Evolutionary conservation across 306 rosid genomes (phyloP).

Genomic region (Vigna reflexopilosa): DNA sequence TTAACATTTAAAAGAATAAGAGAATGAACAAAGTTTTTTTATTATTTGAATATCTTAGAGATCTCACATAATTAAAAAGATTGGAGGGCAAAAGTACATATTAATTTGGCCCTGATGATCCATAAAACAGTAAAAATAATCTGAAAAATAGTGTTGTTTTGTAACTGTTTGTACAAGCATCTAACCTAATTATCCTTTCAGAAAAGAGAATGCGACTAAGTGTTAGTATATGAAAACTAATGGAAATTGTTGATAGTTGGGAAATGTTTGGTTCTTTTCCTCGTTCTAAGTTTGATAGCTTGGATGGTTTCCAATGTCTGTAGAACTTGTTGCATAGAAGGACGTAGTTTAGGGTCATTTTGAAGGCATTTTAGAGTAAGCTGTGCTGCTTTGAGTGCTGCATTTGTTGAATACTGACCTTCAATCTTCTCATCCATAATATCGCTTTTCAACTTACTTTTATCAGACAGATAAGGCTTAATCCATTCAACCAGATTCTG

Average conservation of each 20-base stretch:
- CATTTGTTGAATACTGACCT: slow-evolving; percentile 75
- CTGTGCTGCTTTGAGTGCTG: slow-evolving; percentile 57
- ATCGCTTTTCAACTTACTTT: slow-evolving; percentile 50
- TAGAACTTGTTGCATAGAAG: slow-evolving; percentile 80
- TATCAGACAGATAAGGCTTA: slow-evolving; percentile 59
- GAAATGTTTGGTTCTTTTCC: slow-evolving; percentile 31
- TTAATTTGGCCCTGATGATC: too few species aligned
- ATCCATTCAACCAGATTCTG: slow-evolving; percentile 78
- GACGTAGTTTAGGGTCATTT: slow-evolving; percentile 67
- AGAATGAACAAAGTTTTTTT: too few species aligned
- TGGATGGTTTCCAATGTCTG: slow-evolving; percentile 64
- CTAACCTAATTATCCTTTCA: too few species aligned
- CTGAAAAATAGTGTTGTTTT: too few species aligned
- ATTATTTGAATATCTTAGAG: too few species aligned
- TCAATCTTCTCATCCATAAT: slow-evolving; percentile 66
- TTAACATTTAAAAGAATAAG: too few species aligned
- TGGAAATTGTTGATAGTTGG: neutral
- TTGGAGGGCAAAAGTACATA: too few species aligned
- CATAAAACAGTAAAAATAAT: too few species aligned
- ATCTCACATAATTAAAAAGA: too few species aligned
- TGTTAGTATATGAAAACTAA: neutral
- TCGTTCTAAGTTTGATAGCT: slow-evolving; percentile 49
- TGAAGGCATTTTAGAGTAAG: slow-evolving; percentile 69
- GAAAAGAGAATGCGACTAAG: too few species aligned
- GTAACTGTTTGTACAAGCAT: too few species aligned